These are phyloP conservation scores for Lactarius akahatsu DNA, from an alignment of 768 basidiomycete species.

Conservation along the genomic window DNA sequence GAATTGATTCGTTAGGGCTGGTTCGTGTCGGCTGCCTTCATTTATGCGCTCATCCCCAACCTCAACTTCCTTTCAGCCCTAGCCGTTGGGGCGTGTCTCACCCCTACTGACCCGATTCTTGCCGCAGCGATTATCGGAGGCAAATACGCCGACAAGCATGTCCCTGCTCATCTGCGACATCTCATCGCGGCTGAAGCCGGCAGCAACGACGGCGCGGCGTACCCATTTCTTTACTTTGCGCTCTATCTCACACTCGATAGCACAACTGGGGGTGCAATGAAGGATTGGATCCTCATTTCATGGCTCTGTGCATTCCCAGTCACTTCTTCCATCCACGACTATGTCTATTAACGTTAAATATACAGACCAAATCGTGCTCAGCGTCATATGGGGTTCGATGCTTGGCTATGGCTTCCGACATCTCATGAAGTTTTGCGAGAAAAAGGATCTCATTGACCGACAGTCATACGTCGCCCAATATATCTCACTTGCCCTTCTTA, in stretches of 20 bases:
- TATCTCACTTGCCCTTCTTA: constrained; percentile 76
- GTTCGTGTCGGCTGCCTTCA: constrained; percentile 89
- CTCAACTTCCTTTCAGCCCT: constrained; percentile 88
- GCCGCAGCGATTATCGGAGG: constrained; percentile 93
- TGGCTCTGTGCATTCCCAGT: constrained; percentile 68
- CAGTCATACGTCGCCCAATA: constrained; percentile 96
- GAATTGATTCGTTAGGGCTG: constrained; percentile 60
- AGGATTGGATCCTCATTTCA: constrained; percentile 84
- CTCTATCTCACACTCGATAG: constrained; percentile 80
- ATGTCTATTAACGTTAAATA: constrained; percentile 19
- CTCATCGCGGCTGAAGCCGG: constrained; percentile 76
- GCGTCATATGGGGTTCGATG: constrained; percentile 67
- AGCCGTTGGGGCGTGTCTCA: constrained; percentile 89
- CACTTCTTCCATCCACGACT: not conserved
- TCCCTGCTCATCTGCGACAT: constrained; percentile 75
- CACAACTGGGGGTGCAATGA: constrained; percentile 60
- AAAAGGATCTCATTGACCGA: constrained; percentile 83
- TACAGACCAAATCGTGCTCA: constrained; percentile 78
- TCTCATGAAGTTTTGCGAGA: constrained; percentile 91
- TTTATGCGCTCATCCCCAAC: constrained; percentile 87
- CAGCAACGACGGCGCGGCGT: constrained; percentile 96
- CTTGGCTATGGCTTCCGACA: constrained; percentile 81
- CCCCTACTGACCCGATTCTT: constrained; percentile 92
- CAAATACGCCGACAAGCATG: constrained; percentile 97
- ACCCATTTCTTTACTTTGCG: constrained; percentile 89